Conservation (phyloP, 768 basidiomycete species). For the Plicaturopsis crispa region DNA sequence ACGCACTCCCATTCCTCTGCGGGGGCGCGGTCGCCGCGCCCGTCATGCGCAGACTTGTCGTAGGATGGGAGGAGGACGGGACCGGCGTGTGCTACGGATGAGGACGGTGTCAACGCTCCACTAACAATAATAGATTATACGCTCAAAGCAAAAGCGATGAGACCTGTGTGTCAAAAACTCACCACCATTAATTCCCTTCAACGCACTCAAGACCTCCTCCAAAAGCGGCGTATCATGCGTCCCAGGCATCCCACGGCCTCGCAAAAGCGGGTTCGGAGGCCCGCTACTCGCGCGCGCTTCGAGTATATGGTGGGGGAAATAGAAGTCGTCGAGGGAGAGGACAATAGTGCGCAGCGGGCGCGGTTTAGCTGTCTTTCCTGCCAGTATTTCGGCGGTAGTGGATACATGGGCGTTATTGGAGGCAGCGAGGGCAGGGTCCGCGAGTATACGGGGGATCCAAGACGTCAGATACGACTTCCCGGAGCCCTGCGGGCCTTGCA, state of each 20-base stretch:
- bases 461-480: conserved; percentile 82
- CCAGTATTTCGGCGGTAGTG: too few relatives aligned
- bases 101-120: neutral
- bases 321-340: conserved; percentile 81
- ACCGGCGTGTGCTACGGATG: too few relatives aligned
- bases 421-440: conserved; percentile 6
- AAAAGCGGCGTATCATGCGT: conserved; percentile 83
- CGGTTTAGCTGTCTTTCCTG: conserved; percentile 34
- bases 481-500: conserved; percentile 93
- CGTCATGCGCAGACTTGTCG: conserved; percentile 77
- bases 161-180: too few relatives aligned
- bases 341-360: conserved; percentile 49
- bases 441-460: conserved; percentile 35
- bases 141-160: too few relatives aligned
- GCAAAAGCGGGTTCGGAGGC: conserved; percentile 58
- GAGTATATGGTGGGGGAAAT: conserved; percentile 65
- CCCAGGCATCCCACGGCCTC: conserved; percentile 87
- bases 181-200: too few relatives aligned
- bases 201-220: conserved; percentile 34
- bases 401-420: too few relatives aligned
- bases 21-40: conserved; percentile 89
- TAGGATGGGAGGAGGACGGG: conserved; percentile 72
- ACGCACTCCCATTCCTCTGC: too few relatives aligned
- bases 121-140: too few relatives aligned
- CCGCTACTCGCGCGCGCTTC: conserved; percentile 43